Conservation (phyloP, 352 stramenopile genomes). For the Pythium aphanidermatum region DNA sequence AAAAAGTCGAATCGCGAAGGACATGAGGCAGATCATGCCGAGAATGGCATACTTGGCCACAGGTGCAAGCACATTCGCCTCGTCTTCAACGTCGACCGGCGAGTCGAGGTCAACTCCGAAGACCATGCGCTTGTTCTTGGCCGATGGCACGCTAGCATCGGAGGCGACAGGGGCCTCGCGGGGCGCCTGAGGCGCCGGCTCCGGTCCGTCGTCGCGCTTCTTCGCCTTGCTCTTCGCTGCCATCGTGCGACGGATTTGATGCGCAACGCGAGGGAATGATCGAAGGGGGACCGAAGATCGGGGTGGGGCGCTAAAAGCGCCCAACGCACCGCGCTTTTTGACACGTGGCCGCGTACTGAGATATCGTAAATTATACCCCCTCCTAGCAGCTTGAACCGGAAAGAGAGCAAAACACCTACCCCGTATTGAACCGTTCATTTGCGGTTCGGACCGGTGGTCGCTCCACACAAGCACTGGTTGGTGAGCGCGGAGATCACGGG, state of each 20-base stretch:
- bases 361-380: slow-evolving; percentile 1
- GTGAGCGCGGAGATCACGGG: slow-evolving; percentile 27
- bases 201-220: slow-evolving; percentile 17
- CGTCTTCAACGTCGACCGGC: slow-evolving; percentile 57
- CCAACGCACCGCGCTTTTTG: slow-evolving; percentile 3
- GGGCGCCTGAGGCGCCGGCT: slow-evolving; percentile 2
- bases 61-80: slow-evolving; percentile 60
- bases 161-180: not conserved
- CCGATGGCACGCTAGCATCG: not conserved
- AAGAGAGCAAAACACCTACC: too few relatives aligned
- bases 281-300: slow-evolving; percentile 9
- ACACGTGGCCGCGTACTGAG: slow-evolving; percentile 14
- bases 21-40: slow-evolving; percentile 90
- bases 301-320: slow-evolving; percentile 8
- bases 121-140: slow-evolving; percentile 24
- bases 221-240: slow-evolving; percentile 58
- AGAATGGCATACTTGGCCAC: slow-evolving; percentile 89
- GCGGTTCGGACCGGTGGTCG: slow-evolving; percentile 6
- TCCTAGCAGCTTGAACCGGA: not conserved
- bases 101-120: slow-evolving; percentile 64
- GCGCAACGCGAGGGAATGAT: slow-evolving; percentile 5
- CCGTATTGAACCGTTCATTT: not conserved
- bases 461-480: slow-evolving; percentile 49
- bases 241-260: slow-evolving; percentile 21
- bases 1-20: slow-evolving; percentile 92